These are phyloP conservation scores for Bipolaris bicolor DNA, from an alignment of 2,329 filamentous ascomycete genomes.

Conservation along the genomic window DNA sequence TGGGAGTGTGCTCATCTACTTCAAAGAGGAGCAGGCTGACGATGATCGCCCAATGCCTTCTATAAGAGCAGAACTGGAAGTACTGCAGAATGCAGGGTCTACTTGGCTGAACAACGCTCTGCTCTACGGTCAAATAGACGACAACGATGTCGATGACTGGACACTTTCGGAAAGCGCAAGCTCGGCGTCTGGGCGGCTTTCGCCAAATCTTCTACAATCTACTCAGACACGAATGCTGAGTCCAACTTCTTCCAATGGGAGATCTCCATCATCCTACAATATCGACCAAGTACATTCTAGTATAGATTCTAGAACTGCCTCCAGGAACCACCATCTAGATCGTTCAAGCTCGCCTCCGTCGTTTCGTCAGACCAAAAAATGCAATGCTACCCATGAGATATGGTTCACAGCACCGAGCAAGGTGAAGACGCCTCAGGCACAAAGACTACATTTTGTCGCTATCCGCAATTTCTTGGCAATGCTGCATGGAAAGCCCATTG, in stretches of 20 bases:
- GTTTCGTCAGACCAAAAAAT: constrained; percentile 14
- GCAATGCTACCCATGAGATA: constrained; percentile 56
- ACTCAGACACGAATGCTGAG: constrained; percentile 33
- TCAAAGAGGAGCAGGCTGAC: constrained; percentile 48
- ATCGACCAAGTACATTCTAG: constrained; percentile 35
- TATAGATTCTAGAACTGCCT: constrained; percentile 20
- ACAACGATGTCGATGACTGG: constrained; percentile 44
- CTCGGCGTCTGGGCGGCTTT: constrained; percentile 23
- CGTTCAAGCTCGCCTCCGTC: constrained; percentile 22
- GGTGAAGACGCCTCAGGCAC: constrained; percentile 53
- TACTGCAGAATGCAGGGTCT: constrained; percentile 46
- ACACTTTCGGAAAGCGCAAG: constrained; percentile 30
- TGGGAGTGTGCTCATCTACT: constrained; percentile 48
- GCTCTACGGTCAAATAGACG: constrained; percentile 44
- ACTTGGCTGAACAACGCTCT: constrained; percentile 48
- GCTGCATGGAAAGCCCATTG: constrained; percentile 67
- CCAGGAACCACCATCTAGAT: constrained; percentile 19
- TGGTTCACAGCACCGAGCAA: constrained; percentile 65
- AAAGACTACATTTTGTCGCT: constrained; percentile 67
- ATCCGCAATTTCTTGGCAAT: constrained; percentile 73
- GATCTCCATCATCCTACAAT: constrained; percentile 38
- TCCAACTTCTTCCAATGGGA: constrained; percentile 33
- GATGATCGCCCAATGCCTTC: constrained; percentile 46
- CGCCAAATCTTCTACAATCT: constrained; percentile 23
- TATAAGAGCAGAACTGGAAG: constrained; percentile 43